Percentiles rank a stretch among this genome's conserved stretches.
phyloP scores from a whole-genome alignment of 805 yeast genomes.

The Zygosaccharomyces rouxii region DNA sequence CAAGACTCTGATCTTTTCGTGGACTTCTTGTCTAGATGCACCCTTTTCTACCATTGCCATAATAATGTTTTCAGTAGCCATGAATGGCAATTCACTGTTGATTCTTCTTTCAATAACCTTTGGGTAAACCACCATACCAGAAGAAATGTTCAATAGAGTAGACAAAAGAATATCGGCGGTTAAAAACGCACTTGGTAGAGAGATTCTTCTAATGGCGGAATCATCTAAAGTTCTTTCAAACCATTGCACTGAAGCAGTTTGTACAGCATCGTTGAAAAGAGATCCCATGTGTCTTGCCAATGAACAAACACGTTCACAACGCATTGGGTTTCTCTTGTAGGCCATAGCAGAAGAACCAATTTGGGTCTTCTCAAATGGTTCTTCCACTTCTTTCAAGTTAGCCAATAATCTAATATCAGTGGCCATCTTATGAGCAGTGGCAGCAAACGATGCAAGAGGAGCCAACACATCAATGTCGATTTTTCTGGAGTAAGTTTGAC shows the following conservation, averaged over 20 bases:
- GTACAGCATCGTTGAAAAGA: slow-evolving; percentile 85
- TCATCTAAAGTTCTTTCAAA: slow-evolving; percentile 98
- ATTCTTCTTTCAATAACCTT: slow-evolving; percentile 98
- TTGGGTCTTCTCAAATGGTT: slow-evolving; percentile 97
- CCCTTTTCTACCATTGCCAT: slow-evolving; percentile 99
- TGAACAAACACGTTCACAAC: slow-evolving; percentile 98
- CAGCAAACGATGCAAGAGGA: slow-evolving; percentile 92
- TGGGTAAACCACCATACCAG: slow-evolving; percentile 96
- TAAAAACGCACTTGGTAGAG: slow-evolving; percentile 92
- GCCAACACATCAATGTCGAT: slow-evolving; percentile 92
- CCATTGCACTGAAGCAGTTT: slow-evolving; percentile 98
- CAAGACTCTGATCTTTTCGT: slow-evolving; percentile 93
- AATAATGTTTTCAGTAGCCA: slow-evolving; percentile 98
- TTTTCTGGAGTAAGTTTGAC: slow-evolving; percentile 98
- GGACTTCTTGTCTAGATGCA: slow-evolving; percentile 96
- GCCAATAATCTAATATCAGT: slow-evolving; percentile 95
- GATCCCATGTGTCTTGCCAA: slow-evolving; percentile 93
- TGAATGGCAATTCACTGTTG: slow-evolving; percentile 90
- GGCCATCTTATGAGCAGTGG: slow-evolving; percentile 95
- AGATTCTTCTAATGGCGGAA: slow-evolving; percentile 95
- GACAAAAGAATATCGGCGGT: slow-evolving; percentile 91
- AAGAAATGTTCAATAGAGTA: slow-evolving; percentile 84
- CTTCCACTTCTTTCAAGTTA: slow-evolving; percentile 94
- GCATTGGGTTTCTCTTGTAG: slow-evolving; percentile 98
- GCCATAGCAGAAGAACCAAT: slow-evolving; percentile 99